A percentile compares a stretch with the other conserved stretches of the same genome.
Conservation (phyloP, 2,329 filamentous ascomycete genomes). For the Colletotrichum aenigma region DNA sequence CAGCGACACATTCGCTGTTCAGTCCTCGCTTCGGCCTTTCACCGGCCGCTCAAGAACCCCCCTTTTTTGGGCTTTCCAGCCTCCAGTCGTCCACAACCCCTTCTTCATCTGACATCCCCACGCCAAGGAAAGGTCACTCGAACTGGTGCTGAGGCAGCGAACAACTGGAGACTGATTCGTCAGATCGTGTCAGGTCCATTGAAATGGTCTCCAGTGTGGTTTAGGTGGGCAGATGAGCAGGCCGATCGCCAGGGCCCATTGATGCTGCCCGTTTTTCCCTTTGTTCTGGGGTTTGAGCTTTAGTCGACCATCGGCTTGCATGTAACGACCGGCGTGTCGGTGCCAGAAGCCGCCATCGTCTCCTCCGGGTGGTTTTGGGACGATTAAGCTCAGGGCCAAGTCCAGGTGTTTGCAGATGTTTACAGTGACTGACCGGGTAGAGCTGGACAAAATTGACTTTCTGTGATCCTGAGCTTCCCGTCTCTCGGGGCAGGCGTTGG, state of each 20-base stretch:
- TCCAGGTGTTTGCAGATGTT: neutral
- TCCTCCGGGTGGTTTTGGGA: neutral
- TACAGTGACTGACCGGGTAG: neutral
- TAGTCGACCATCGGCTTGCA: neutral
- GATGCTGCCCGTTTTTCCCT: neutral
- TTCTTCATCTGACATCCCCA: constrained; percentile 17
- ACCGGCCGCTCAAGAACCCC: neutral
- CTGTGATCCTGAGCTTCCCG: neutral
- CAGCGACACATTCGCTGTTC: neutral
- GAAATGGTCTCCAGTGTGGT: neutral
- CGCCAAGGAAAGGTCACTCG: constrained; percentile 6
- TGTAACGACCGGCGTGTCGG: neutral
- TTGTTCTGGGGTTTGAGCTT: neutral
- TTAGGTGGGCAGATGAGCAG: neutral
- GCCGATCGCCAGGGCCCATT: neutral
- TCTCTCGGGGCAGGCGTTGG: neutral
- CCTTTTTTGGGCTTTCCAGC: neutral
- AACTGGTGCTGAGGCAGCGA: neutral
- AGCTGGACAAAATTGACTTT: constrained; percentile 10
- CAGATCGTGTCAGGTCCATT: neutral
- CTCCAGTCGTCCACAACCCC: neutral
- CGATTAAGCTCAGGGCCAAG: constrained; percentile 15
- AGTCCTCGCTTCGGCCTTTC: constrained; percentile 14
- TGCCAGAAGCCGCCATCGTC: neutral
- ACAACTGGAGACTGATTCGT: neutral